These are phyloP conservation scores for Mycena leptocephala DNA, from an alignment of 768 basidiomycete species.

Conservation along the genomic window DNA sequence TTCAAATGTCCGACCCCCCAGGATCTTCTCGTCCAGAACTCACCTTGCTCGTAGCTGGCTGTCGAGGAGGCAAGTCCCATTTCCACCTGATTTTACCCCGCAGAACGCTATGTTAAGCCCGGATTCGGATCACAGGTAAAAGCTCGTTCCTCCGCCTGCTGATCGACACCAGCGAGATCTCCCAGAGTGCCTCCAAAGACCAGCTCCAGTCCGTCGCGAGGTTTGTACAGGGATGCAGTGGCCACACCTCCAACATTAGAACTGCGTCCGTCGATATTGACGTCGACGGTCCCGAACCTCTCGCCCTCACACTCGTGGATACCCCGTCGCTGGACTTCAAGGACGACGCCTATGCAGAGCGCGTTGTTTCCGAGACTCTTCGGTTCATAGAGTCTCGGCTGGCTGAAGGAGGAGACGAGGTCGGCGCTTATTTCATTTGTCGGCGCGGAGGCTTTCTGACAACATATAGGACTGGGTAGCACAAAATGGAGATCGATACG, in stretches of 20 bases:
- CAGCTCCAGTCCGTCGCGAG: slow-evolving; percentile 87
- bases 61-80: slow-evolving; percentile 72
- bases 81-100: slow-evolving; percentile 28
- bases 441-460: slow-evolving; percentile 34
- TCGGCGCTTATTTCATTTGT: slow-evolving; percentile 61
- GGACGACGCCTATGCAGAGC: slow-evolving; percentile 77
- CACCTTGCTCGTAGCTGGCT: slow-evolving; percentile 88
- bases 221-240: slow-evolving; percentile 83
- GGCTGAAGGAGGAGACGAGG: slow-evolving; percentile 83
- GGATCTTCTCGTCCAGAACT: slow-evolving; percentile 46
- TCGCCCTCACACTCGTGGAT: slow-evolving; percentile 84
- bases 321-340: slow-evolving; percentile 86
- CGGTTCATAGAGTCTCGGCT: slow-evolving; percentile 83
- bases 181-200: slow-evolving; percentile 74
- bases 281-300: slow-evolving; percentile 66
- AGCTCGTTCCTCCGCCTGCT: slow-evolving; percentile 90
- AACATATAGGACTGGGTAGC: slow-evolving; percentile 78
- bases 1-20: slow-evolving; percentile 19
- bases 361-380: slow-evolving; percentile 77
- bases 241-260: slow-evolving; percentile 82
- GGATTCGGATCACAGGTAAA: slow-evolving; percentile 74
- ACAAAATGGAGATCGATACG: slow-evolving; percentile 80
- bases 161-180: slow-evolving; percentile 84
- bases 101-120: slow-evolving; percentile 40
- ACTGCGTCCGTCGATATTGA: slow-evolving; percentile 82